Conservation (phyloP, 164 flowering plant genomes). For the Umbellularia californica region DNA sequence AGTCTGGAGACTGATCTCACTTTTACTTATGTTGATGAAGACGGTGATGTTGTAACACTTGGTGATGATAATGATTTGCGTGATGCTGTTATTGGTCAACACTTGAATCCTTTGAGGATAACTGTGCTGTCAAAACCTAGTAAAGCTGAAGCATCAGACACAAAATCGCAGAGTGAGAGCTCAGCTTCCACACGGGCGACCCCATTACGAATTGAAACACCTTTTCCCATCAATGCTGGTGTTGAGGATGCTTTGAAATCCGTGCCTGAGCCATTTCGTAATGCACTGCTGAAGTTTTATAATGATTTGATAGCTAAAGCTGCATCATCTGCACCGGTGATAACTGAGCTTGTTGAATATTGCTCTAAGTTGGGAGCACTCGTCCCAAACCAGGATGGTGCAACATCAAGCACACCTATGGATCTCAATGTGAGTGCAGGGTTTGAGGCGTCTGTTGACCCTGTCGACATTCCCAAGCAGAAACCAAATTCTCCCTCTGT, state of each 20-base stretch:
- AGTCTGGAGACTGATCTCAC: constrained; percentile 44
- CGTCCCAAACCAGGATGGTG: constrained; percentile 23
- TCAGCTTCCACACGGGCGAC: constrained; percentile 53
- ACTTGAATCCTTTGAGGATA: constrained; percentile 67
- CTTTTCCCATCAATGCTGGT: constrained; percentile 19
- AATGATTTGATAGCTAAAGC: constrained; percentile 23
- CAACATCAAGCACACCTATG: constrained; percentile 7
- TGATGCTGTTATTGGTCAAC: constrained; percentile 61
- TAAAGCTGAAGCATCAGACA: constrained; percentile 16
- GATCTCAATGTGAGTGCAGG: constrained; percentile 7
- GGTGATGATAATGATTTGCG: constrained; percentile 70
- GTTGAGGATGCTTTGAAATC: constrained; percentile 40
- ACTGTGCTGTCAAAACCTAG: constrained; percentile 34
- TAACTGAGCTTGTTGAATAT: constrained; percentile 45
- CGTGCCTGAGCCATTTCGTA: constrained; percentile 53
- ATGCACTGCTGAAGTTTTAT: constrained; percentile 35
- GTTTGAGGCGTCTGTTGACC: constrained; percentile 15
- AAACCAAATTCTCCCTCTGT: constrained; percentile 3
- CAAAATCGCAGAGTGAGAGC: constrained; percentile 34
- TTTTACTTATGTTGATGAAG: constrained; percentile 78
- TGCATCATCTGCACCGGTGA: constrained; percentile 36
- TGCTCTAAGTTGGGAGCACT: constrained; percentile 34
- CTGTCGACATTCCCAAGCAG: not conserved
- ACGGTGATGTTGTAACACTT: constrained; percentile 70
- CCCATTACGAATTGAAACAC: constrained; percentile 15